These are phyloP conservation scores for Termitomyces eurrhizus DNA, from an alignment of 768 basidiomycete genomes.

Conservation along the genomic window DNA sequence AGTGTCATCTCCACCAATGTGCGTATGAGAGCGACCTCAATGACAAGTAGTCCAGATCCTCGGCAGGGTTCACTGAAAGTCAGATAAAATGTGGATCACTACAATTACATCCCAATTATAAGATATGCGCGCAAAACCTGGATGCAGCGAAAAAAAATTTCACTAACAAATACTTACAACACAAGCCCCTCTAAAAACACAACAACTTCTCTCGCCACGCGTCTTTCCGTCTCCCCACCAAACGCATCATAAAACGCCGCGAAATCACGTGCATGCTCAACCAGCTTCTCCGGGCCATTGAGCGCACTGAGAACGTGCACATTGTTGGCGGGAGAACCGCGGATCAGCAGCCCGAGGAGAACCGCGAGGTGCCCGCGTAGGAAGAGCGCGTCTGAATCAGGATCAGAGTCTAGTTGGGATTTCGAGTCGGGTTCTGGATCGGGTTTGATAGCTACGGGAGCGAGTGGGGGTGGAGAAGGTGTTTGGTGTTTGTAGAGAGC, in stretches of 20 bases:
- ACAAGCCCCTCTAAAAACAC: constrained; percentile 45
- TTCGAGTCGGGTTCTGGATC: constrained; percentile 17
- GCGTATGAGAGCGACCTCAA: no score
- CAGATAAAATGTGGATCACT: neutral
- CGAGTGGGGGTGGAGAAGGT: neutral
- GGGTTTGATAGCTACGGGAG: constrained; percentile 14
- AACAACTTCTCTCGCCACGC: constrained; percentile 47
- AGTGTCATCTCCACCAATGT: no score
- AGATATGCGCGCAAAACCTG: neutral
- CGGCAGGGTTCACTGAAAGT: no score
- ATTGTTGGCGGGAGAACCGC: constrained; percentile 32
- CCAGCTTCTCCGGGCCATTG: constrained; percentile 25
- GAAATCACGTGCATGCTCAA: constrained; percentile 44
- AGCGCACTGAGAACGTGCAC: constrained; percentile 28
- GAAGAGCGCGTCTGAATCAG: constrained; percentile 36
- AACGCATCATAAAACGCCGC: constrained; percentile 39
- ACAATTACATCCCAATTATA: neutral
- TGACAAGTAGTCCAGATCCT: no score
- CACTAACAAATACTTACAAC: constrained; percentile 4
- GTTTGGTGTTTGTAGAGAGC: constrained; percentile 43
- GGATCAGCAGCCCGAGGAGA: constrained; percentile 59
- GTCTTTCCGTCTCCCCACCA: constrained; percentile 32
- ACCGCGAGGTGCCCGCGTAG: constrained; percentile 74
- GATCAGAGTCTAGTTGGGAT: constrained; percentile 23
- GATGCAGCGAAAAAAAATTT: neutral